Evolutionary conservation across 176 grass and related monocot species (phyloP).

Genomic region (Oryza meridionalis): DNA sequence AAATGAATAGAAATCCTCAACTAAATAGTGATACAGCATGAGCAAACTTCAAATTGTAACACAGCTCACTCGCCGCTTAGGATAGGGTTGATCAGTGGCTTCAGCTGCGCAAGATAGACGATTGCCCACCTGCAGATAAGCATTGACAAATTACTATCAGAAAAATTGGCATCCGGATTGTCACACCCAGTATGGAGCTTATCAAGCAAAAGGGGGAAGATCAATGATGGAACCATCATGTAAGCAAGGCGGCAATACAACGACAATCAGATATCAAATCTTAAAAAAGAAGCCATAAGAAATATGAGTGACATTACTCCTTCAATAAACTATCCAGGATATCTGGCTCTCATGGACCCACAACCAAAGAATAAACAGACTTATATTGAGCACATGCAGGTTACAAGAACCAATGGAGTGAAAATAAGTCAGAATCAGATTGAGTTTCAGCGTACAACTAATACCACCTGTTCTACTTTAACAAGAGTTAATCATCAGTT

Average conservation of each 20-base stretch:
- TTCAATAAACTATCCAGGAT: not conserved
- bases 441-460: not conserved
- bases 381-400: not conserved
- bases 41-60: conserved; percentile 7
- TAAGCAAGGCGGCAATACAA: not conserved
- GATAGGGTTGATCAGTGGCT: conserved; percentile 94
- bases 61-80: conserved; percentile 78
- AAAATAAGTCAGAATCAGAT: not conserved
- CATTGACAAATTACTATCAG: not conserved
- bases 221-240: not conserved
- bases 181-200: not conserved
- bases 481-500: not conserved
- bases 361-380: not conserved
- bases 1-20: conserved; percentile 50
- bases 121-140: conserved; percentile 81
- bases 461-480: not conserved
- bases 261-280: not conserved
- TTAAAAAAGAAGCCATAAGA: not conserved
- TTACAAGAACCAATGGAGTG: not conserved
- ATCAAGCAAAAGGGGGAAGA: not conserved
- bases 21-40: conserved; percentile 40
- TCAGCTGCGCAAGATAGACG: conserved; percentile 93
- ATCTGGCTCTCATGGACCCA: not conserved
- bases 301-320: not conserved
- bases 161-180: not conserved